Conservation (phyloP, 371 early-diverging fungal species). For the Mortierella sp. region DNA sequence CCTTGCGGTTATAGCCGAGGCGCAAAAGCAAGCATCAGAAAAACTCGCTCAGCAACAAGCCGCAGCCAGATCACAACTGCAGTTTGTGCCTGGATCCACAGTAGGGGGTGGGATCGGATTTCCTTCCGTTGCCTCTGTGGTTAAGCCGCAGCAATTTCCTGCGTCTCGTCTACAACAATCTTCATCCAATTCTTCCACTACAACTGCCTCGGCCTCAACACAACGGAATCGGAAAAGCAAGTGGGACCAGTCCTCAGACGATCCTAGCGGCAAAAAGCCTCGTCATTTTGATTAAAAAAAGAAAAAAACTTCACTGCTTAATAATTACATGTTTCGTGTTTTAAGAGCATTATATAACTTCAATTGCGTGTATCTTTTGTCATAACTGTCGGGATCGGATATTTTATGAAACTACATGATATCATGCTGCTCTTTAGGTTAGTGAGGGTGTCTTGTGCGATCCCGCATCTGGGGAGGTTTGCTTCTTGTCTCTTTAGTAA, state of each 20-base stretch:
- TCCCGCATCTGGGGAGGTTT: no score
- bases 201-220: not conserved
- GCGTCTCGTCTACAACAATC: not conserved
- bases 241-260: slow-evolving; percentile 46
- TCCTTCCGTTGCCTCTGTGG: not conserved
- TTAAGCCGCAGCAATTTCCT: slow-evolving; percentile 1
- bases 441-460: no score
- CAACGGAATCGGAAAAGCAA: slow-evolving; percentile 45
- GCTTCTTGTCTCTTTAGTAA: no score
- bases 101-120: slow-evolving; percentile 3
- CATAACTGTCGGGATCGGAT: no score
- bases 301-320: not conserved
- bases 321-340: no score
- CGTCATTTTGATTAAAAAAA: not conserved
- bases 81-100: slow-evolving; percentile 43
- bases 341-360: no score
- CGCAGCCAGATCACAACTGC: slow-evolving; percentile 33
- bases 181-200: not conserved
- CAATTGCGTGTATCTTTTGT: no score
- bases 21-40: slow-evolving; percentile 46
- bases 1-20: slow-evolving; percentile 27
- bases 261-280: slow-evolving; percentile 23
- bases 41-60: slow-evolving; percentile 49
- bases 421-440: no score
- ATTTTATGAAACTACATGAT: no score